These are phyloP conservation scores for Trichosanthes cucumerina DNA, from an alignment of 306 rosid genomes.

Conservation along the genomic window DNA sequence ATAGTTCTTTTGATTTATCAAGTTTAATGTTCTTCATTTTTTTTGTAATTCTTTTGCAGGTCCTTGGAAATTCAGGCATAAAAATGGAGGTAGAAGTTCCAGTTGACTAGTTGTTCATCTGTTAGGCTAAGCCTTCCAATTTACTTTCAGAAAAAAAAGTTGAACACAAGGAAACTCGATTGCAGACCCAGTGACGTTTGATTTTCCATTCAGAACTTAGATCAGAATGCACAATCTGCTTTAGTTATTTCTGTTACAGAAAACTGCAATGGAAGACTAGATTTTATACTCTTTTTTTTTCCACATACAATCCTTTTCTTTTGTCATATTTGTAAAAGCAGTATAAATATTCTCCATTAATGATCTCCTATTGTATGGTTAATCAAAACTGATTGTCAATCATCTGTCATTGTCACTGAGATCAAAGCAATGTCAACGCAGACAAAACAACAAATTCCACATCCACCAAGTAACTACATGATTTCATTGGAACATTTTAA, in stretches of 20 bases:
- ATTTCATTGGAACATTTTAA: not conserved
- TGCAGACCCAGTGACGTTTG: not conserved
- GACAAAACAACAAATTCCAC: not conserved
- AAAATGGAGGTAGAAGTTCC: constrained; percentile 84
- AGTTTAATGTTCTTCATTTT: not conserved
- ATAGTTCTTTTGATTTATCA: not conserved
- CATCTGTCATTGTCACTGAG: not conserved
- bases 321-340: not conserved
- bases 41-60: constrained; percentile 23
- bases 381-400: not conserved
- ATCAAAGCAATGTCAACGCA: not conserved
- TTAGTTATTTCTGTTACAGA: not conserved
- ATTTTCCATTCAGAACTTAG: not conserved
- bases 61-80: constrained; percentile 44
- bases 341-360: not conserved
- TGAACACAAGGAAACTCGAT: not conserved
- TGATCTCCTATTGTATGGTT: not conserved
- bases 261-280: not conserved
- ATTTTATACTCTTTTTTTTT: not conserved
- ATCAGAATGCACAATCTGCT: not conserved
- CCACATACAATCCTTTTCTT: not conserved
- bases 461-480: not conserved
- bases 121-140: not conserved
- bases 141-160: not conserved
- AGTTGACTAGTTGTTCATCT: constrained; percentile 33